Conservation (phyloP, 1,284 basidiomycete species). For the Ceratobasidium sp. region DNA sequence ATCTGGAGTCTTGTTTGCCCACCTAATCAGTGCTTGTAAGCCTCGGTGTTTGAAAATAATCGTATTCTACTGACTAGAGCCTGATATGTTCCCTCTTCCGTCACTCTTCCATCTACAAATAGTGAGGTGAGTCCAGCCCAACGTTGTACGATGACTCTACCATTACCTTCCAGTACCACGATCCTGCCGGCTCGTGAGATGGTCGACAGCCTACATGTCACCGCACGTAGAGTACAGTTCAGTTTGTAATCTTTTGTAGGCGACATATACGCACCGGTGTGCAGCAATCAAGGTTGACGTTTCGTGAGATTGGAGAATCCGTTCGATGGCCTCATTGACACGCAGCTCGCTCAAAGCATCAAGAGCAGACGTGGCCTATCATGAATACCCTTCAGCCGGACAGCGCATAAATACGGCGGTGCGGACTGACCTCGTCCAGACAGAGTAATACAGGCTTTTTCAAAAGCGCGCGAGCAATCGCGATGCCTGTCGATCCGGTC, state of each 20-base stretch:
- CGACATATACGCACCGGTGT: slow-evolving; percentile 59
- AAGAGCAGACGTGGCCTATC: slow-evolving; percentile 66
- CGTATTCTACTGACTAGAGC: slow-evolving; percentile 67
- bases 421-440: slow-evolving; percentile 80
- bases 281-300: slow-evolving; percentile 92
- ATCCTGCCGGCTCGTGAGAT: slow-evolving; percentile 87
- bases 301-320: slow-evolving; percentile 77
- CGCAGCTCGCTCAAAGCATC: slow-evolving; percentile 90
- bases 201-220: slow-evolving; percentile 69
- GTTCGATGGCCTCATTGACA: slow-evolving; percentile 92
- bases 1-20: slow-evolving; percentile 73
- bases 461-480: slow-evolving; percentile 74
- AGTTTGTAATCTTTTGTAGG: not conserved
- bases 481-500: slow-evolving; percentile 51
- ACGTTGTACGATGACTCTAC: not conserved
- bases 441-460: slow-evolving; percentile 86
- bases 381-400: not conserved
- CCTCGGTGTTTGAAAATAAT: not conserved
- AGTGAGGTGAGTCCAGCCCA: not conserved
- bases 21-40: slow-evolving; percentile 58
- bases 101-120: slow-evolving; percentile 74
- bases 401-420: not conserved
- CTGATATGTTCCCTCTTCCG: slow-evolving; percentile 85
- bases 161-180: slow-evolving; percentile 82
- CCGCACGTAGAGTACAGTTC: not conserved